Evolutionary conservation across 2,329 filamentous ascomycete species (phyloP).

Genomic region (Colletotrichum melonis): DNA sequence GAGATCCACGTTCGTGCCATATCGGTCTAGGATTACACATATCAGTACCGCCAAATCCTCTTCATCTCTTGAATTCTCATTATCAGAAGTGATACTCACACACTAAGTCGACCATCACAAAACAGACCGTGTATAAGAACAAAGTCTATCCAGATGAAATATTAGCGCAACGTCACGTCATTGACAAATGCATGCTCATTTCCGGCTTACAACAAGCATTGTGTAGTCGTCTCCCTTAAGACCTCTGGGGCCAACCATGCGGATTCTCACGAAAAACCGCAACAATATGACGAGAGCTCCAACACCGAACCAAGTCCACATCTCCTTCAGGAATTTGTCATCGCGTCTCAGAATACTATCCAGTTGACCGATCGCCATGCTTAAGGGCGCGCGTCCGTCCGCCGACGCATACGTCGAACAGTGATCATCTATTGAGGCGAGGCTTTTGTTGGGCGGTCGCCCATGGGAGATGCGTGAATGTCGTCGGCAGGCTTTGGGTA

Average conservation of each 20-base stretch:
- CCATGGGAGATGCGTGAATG: background rate
- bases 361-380: slow-evolving; percentile 2
- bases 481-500: background rate
- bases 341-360: slow-evolving; percentile 16
- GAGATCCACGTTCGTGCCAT: slow-evolving; percentile 25
- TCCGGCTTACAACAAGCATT: slow-evolving; percentile 41
- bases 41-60: background rate
- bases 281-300: slow-evolving; percentile 45
- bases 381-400: background rate
- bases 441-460: background rate
- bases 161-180: background rate
- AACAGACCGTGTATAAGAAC: slow-evolving; percentile 48
- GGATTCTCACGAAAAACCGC: slow-evolving; percentile 49
- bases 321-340: slow-evolving; percentile 42
- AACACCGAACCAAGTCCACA: slow-evolving; percentile 46
- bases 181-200: background rate
- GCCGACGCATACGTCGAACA: background rate
- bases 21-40: background rate
- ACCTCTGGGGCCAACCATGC: slow-evolving; percentile 49
- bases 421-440: background rate
- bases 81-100: slow-evolving; percentile 37
- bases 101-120: slow-evolving; percentile 47
- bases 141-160: slow-evolving; percentile 13
- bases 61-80: no score
- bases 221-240: slow-evolving; percentile 53